A percentile compares a stretch with the other conserved stretches of the same genome.
phyloP scores from a whole-genome alignment of 1,139 yeast species.

The Kazachstania sp. region DNA sequence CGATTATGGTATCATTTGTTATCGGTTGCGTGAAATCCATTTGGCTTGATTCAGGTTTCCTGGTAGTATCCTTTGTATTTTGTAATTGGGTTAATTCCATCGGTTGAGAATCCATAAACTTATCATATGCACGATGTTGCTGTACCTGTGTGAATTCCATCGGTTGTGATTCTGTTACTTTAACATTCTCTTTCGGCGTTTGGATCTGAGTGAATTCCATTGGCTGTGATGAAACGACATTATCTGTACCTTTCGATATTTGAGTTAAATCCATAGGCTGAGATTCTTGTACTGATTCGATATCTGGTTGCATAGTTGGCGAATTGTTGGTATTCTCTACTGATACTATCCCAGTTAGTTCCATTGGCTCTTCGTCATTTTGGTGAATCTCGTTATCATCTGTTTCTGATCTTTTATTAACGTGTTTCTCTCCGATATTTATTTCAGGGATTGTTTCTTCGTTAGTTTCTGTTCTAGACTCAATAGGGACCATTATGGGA shows the following conservation, averaged over 20 bases:
- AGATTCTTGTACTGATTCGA: too few relatives aligned
- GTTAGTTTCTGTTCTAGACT: background rate
- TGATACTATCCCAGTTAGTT: conserved; percentile 5
- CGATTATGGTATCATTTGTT: background rate
- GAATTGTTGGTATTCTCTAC: background rate
- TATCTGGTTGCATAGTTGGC: background rate
- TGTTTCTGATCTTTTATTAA: too few relatives aligned
- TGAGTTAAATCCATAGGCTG: too few relatives aligned
- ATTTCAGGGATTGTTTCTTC: background rate
- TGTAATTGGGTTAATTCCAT: conserved; percentile 22
- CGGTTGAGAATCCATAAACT: conserved; percentile 12
- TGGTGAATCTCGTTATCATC: background rate
- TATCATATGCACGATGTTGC: background rate
- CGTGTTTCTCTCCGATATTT: too few relatives aligned
- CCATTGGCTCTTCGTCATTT: conserved; percentile 14
- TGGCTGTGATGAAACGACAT: background rate
- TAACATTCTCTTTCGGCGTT: background rate
- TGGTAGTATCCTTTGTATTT: background rate
- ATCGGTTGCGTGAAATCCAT: too few relatives aligned
- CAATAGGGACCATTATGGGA: conserved; percentile 7
- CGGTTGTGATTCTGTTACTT: background rate
- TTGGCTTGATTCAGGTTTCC: background rate
- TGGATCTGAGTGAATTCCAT: conserved; percentile 9
- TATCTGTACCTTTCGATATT: too few relatives aligned
- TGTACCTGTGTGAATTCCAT: background rate